Evolutionary conservation across 345 rosid species (phyloP).

Genomic region (Mangifera indica): DNA sequence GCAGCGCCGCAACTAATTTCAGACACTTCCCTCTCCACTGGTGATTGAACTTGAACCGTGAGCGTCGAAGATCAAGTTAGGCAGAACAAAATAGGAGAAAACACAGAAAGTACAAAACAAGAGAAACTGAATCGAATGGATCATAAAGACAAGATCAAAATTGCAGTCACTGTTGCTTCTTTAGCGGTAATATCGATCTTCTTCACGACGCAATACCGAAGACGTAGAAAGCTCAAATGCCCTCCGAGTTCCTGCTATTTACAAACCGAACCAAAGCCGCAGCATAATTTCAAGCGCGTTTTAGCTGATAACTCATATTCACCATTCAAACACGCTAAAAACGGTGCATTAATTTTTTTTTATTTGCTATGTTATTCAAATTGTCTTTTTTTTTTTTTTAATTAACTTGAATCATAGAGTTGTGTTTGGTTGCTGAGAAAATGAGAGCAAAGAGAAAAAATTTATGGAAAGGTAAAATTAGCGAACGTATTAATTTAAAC

Average conservation of each 20-base stretch:
- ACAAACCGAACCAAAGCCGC: conserved; percentile 67
- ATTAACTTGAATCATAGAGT: not conserved
- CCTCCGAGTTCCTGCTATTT: conserved; percentile 53
- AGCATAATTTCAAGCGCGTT: conserved; percentile 64
- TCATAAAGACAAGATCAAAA: conserved; percentile 35
- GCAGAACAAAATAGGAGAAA: not conserved
- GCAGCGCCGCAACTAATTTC: not conserved
- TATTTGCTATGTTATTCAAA: not conserved
- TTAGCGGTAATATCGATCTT: conserved; percentile 49
- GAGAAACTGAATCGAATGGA: conserved; percentile 35
- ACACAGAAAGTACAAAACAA: not conserved
- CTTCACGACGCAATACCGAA: conserved; percentile 41
- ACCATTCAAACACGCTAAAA: conserved; percentile 65
- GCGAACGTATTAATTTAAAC: not conserved
- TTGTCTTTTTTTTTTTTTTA: conserved; percentile 2
- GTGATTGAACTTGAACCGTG: not conserved
- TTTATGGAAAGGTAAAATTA: not conserved
- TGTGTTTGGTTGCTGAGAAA: not conserved
- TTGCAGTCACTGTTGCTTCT: conserved; percentile 48
- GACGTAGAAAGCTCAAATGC: conserved; percentile 41
- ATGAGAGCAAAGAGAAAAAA: not conserved
- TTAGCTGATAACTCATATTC: conserved; percentile 85
- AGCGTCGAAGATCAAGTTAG: not conserved
- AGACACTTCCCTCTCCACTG: not conserved
- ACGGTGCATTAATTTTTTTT: conserved; percentile 21